Base-by-base conservation (phyloP, 2,329 filamentous ascomycete genomes). In the Epichloe bromicola region DNA sequence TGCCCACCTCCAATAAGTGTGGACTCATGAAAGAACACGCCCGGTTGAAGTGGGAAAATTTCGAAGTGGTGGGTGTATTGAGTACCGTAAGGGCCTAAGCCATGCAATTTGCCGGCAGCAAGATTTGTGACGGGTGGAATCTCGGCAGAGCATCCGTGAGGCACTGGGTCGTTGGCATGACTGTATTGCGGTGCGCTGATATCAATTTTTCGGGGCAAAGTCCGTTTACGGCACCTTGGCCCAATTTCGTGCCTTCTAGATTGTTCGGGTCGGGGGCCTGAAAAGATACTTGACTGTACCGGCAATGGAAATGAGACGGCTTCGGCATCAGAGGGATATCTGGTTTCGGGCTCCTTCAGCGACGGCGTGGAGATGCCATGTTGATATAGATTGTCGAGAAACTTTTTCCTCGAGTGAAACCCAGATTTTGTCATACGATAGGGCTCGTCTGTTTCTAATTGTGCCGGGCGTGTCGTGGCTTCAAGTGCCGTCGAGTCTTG, bases 21-120 rank as follows among this genome's bases (percentile, higher is more conserved):
- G 49, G 69, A 74, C 54, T 75, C 70, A 50, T 83, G 79, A 49
- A 84, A 83, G 61, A 74, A 83, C 0, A 76, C 70, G 3, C 74
- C 74, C 6, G 63, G 58, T 39, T 76, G 73, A 33, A 84, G 64
- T 17, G 80, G 79, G 49, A 82, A 80, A 4, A 79, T 63, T 44
- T 83, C 79, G 54, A 85, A 85, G 58, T 84, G 74, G 36, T 76
- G 72, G 0, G 79, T 76, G 59, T 83, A 84, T 23, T 73, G 70
- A 1, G 76, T 79, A 1, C 80, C 80, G 59, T 79, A 82, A 1
- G 78, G 76, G 0, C 75, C 78, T 7, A 85, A 65, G 1, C 79
- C 78, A 11, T 61, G 57, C n/a, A 83, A 56, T 43, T 61, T 70
- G 43, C 54, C 57, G 3, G 56, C 55, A 7, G 62, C 57, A 33